phyloP scores from a whole-genome alignment of 805 yeast species.

The Nakazawaea wickerhamii region DNA sequence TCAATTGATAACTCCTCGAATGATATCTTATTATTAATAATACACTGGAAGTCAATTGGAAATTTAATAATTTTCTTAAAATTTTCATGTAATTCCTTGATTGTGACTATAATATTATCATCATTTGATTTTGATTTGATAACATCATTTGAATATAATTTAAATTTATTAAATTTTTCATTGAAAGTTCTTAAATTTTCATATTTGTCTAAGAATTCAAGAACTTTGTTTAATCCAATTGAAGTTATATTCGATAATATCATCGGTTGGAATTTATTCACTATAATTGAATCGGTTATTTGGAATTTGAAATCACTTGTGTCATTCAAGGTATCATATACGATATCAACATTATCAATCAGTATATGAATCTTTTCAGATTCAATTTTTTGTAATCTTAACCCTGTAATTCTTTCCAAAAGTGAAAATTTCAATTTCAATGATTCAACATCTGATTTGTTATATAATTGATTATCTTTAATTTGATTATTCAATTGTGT shows the following conservation, averaged over 20 bases:
- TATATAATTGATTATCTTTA: slow-evolving; percentile 10
- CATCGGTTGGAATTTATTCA: background rate
- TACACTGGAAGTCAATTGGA: background rate
- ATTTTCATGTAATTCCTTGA: background rate
- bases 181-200: background rate
- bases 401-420: slow-evolving; percentile 7
- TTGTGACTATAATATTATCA: background rate
- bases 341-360: background rate
- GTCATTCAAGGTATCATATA: background rate
- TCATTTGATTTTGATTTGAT: background rate
- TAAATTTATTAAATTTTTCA: slow-evolving; percentile 5
- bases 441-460: slow-evolving; percentile 11
- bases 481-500: slow-evolving; percentile 7
- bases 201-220: slow-evolving; percentile 2
- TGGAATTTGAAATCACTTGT: background rate
- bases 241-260: background rate
- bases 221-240: background rate
- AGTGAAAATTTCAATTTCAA: slow-evolving; percentile 14
- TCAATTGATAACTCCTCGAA: background rate
- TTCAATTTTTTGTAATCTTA: background rate
- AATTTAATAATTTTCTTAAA: slow-evolving; percentile 2
- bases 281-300: background rate
- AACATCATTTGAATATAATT: slow-evolving; percentile 3
- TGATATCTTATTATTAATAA: background rate
- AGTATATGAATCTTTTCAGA: background rate